Base-by-base conservation (phyloP, 345 rosid species). In the Citrus inodora region DNA sequence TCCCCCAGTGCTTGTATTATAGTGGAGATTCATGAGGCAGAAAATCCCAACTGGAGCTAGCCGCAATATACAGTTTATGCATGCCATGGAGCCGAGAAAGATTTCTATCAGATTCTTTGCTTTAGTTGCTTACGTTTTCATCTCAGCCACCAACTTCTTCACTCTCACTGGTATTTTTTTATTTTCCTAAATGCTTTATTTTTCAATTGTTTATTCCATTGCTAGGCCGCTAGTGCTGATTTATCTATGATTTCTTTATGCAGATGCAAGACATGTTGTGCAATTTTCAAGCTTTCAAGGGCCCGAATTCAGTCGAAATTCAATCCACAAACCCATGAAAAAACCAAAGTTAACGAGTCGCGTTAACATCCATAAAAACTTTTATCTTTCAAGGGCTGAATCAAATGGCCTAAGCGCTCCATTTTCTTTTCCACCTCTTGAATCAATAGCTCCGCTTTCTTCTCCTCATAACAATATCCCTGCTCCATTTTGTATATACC, bases 181-280 rank as follows among this genome's bases (percentile, higher is more conserved):
- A 1, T 40, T 67, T 63, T 13, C 7, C 19, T 3, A 13, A 3
- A 46, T 46, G 51, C 17, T 3, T 46, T 13, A 46, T 13, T 10
- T 46, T 46, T 46, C 5, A 2, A 8, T 32, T n/a, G 17, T 69
- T 60, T 4, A 1, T 11, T 60, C 59, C 1, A 27, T 68, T 46
- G 51, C 51, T 0, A 3, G 51, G 51, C 22, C 24, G 71, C 13
- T 25, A 3, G 1, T 7, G 32, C 60, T 53, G 5, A 17, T 13
- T 22, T 48, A 62, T 58, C 17, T 22, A n/a, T 11, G 53, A 48
- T 71, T 9, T 48, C 60, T 6, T 28, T 27, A 7, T 70, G 79
- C 70, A 86, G 89, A 86, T 40, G 87, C 82, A 63, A 84, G 84
- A 53, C 3, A 28, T n/a, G 13, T 42, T 63, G 77, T 67, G 33